Base-by-base conservation (phyloP, 2,329 filamentous ascomycete genomes). In the Pseudocercospora macadamiae region DNA sequence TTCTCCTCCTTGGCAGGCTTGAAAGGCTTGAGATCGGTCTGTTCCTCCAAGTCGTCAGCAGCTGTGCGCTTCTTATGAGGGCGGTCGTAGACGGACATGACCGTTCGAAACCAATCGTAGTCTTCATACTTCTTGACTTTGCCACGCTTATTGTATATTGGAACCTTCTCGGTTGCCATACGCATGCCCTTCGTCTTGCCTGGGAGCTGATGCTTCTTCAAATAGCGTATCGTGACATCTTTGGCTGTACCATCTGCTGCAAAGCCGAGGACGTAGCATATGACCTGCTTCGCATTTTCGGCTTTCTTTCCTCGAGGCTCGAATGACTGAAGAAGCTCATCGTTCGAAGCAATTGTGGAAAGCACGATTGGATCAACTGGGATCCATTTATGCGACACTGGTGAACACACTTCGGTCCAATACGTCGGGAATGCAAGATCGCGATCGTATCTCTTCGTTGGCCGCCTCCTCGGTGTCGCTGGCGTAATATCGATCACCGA, bases 171-270 rank as follows among this genome's bases (percentile, higher is more conserved):
- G 2, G 87, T 72, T 0, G 89, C 85, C 71, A 96, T 83, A 5
- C 95, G 85, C 63, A 88, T 83, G 3, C 93, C 91, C 71, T 96
- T 97, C 0, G 93, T 96, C 66, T 92, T 89, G 3, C 95, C 93
- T 0, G 95, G 95, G 72, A 92, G 87, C 54, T 89, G 83, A 57
- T 89, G 89, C 19, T 88, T 86, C 68, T 89, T 93, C 6, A 99
- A 78, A 73, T 99, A 99, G 25, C 95, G 85, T 9, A 95, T 87
- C 0, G 95, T 99, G 14, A 99, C 89, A 71, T 99, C 95, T 72
- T 97, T 97, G 10, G 91, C 93, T 0, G 91, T 93, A 2, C 90
- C 91, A 70, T 97, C 93, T 2, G 85, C 76, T 0, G 90, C 91
- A 74, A 90, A 91, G 0, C 89, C 93, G 18, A 97, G 80, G 2